Percentiles rank a stretch among this genome's conserved stretches.
Conservation (phyloP, 2,329 filamentous ascomycete genomes). For the Alternaria brassicicola region DNA sequence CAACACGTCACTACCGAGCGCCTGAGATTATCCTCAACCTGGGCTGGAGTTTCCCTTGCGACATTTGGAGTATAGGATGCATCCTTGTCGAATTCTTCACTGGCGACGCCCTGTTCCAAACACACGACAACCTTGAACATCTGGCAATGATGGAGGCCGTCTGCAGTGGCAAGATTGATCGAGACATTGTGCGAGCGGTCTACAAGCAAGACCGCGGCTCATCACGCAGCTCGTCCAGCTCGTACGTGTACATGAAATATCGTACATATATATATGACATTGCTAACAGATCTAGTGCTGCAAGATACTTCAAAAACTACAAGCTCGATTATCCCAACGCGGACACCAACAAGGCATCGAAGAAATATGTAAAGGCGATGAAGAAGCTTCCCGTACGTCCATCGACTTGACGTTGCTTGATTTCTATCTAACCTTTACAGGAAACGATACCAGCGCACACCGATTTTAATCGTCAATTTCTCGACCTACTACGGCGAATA, state of each 20-base stretch:
- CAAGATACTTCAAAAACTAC: conserved; percentile 61
- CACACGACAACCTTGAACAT: conserved; percentile 71
- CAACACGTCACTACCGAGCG: conserved; percentile 69
- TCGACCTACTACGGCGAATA: conserved; percentile 66
- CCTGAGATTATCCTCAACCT: conserved; percentile 72
- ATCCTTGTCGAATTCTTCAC: conserved; percentile 73
- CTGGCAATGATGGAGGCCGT: conserved; percentile 73
- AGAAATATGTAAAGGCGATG: conserved; percentile 73
- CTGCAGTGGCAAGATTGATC: conserved; percentile 62
- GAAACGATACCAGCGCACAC: conserved; percentile 67
- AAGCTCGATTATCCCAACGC: conserved; percentile 68
- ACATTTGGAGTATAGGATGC: conserved; percentile 73
- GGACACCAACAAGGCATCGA: conserved; percentile 67
- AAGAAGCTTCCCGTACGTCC: conserved; percentile 63
- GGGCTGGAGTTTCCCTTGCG: conserved; percentile 71
- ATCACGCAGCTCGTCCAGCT: conserved; percentile 60
- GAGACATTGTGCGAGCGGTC: conserved; percentile 61
- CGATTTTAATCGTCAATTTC: conserved; percentile 66
- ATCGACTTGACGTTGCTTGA: background rate
- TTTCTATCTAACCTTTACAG: conserved; percentile 45
- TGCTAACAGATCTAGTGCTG: conserved; percentile 42
- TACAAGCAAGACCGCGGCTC: conserved; percentile 55
- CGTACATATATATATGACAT: background rate
- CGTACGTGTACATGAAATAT: conserved; percentile 53
- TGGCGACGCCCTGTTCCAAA: conserved; percentile 71